Evolutionary conservation across 495 filamentous ascomycete species (phyloP), one percentile per base, ranked within the genome.

Genomic region (Talaromyces thailandensis): DNA sequence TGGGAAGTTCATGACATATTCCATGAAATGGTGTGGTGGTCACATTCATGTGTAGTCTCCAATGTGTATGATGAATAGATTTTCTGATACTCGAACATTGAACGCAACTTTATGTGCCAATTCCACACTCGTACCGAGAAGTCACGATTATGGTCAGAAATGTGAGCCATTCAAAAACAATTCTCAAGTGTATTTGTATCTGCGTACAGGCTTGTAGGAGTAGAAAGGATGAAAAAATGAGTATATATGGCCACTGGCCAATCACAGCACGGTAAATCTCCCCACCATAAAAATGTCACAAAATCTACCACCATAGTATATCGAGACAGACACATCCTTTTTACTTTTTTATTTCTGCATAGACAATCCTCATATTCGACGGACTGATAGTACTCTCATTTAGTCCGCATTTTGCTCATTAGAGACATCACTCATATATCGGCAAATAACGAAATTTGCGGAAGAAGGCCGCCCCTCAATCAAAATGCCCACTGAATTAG

Each of bases 401-500:
- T 1, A 40, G 11, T 37, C 32, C 5, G 1, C 8, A 18, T 1
- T 45, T 6, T 45, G 4, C n/a, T 16, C 4, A 18, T 26, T 53
- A 21, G 7, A 26, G 2, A 4, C 21, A 26, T 26, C 21, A 24
- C 12, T 23, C 9, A 53, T 14, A 25, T 53, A 4, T 6, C 51
- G 6, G 51, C 23, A 26, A 28, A 55, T 5, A 9, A 55, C 24
- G 1, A 21, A 48, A 14, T n/a, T 28, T 7, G 23, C 51, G 2
- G 24, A 2, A 40, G 6, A 32, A 31, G 9, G 18, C 16, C 11
- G 12, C 23, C 51, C 12, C 51, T 55, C 23, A 35, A 21, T 21
- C 60, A 62, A 29, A 24, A 62, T 62, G 60, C 45, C 60, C 6
- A 62, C 35, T 8, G 60, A 62, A 52, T 23, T 62, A 53, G 60